A percentile compares a stretch with the other conserved stretches of the same genome.
These are phyloP conservation scores for Candida vartiovaarae DNA, from an alignment of 805 yeast species.

Conservation along the genomic window DNA sequence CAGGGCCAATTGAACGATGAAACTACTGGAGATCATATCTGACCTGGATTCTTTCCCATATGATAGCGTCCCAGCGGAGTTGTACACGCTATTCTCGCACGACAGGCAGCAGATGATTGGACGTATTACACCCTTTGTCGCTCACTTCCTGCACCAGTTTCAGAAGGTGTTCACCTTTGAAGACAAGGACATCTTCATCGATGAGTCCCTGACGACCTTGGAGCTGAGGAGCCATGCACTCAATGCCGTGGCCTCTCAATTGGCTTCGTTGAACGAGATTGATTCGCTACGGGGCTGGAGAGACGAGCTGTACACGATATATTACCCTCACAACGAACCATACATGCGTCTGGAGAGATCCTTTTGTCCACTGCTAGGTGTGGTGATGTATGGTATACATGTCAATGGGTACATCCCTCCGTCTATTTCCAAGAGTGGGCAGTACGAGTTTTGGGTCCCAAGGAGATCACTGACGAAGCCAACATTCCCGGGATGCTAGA, in stretches of 20 bases:
- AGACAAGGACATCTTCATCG: constrained; percentile 25
- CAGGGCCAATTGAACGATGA: not conserved
- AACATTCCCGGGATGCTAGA: constrained; percentile 86
- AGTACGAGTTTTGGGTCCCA: constrained; percentile 73
- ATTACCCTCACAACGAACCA: constrained; percentile 43
- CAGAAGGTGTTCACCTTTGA: constrained; percentile 19
- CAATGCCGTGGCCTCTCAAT: constrained; percentile 32
- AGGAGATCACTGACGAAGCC: constrained; percentile 68
- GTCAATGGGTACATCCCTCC: constrained; percentile 69
- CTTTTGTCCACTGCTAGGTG: constrained; percentile 73
- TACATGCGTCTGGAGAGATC: constrained; percentile 78
- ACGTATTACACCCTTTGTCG: constrained; percentile 9
- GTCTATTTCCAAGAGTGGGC: constrained; percentile 28
- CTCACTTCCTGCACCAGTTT: constrained; percentile 3
- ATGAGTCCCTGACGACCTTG: constrained; percentile 26
- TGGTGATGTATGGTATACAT: constrained; percentile 87
- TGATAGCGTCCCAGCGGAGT: constrained; percentile 1
- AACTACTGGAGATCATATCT: constrained; percentile 11
- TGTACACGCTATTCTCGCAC: constrained; percentile 11
- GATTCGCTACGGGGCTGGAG: constrained; percentile 69
- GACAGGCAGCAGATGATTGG: constrained; percentile 14
- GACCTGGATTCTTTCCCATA: constrained; percentile 22
- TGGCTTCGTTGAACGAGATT: constrained; percentile 32
- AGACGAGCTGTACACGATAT: constrained; percentile 71
- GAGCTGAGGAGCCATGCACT: constrained; percentile 37